These are phyloP conservation scores for Wickerhamomyces tratensis DNA, from an alignment of 805 yeast species.

Conservation along the genomic window DNA sequence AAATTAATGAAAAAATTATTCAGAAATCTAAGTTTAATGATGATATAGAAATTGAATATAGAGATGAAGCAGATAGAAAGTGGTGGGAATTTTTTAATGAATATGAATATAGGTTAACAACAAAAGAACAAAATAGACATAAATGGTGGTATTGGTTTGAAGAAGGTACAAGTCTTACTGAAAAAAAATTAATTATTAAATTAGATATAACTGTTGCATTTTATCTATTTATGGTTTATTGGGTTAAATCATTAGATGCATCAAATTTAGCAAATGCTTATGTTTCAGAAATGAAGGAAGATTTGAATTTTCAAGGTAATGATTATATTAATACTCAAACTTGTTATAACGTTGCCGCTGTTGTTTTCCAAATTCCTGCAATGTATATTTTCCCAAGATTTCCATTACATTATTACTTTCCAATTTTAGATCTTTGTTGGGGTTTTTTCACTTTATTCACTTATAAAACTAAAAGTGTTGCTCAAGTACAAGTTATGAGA, in stretches of 20 bases:
- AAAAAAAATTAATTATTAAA: conserved; percentile 33
- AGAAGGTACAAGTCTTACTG: conserved; percentile 34
- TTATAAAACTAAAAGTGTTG: conserved; percentile 33
- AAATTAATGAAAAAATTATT: no score
- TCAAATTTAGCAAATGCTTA: conserved; percentile 56
- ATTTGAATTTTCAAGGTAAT: conserved; percentile 45
- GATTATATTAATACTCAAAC: conserved; percentile 52
- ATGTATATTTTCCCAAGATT: conserved; percentile 42
- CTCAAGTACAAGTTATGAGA: conserved; percentile 45
- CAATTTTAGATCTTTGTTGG: conserved; percentile 51
- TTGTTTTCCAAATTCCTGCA: conserved; percentile 53
- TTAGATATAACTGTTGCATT: conserved; percentile 41
- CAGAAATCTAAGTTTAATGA: no score
- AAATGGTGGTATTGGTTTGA: conserved; percentile 51
- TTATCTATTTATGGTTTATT: conserved; percentile 50
- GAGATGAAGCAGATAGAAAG: conserved; percentile 28
- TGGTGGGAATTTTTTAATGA: conserved; percentile 44
- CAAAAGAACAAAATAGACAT: conserved; percentile 20
- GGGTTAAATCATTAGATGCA: conserved; percentile 57
- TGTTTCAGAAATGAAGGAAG: conserved; percentile 49
- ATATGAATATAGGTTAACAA: conserved; percentile 45
- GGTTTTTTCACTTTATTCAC: conserved; percentile 46
- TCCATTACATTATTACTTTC: conserved; percentile 38
- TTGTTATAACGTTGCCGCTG: conserved; percentile 46
- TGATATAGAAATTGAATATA: conserved; percentile 15